These are phyloP conservation scores for Boletus subcaerulescens DNA, from an alignment of 768 basidiomycete species.

Conservation along the genomic window DNA sequence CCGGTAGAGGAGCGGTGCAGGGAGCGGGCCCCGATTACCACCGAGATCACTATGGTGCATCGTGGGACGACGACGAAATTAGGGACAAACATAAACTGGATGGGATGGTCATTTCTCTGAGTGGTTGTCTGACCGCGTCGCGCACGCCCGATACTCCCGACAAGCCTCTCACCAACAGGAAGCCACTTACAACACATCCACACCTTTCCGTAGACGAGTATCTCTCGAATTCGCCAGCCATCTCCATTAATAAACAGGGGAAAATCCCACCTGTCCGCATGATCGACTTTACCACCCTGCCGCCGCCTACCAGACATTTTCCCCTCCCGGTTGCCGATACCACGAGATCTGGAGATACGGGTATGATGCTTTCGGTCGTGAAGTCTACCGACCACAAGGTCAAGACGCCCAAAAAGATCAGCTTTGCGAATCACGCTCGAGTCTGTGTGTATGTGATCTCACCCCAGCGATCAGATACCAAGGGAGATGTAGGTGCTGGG, in stretches of 20 bases:
- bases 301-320: slow-evolving; percentile 8
- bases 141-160: slow-evolving; percentile 11
- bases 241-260: not conserved
- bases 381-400: slow-evolving; percentile 6
- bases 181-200: not conserved
- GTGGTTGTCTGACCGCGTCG: not conserved
- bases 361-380: slow-evolving; percentile 4
- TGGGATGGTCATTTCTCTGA: too few relatives aligned
- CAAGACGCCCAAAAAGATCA: slow-evolving; percentile 27
- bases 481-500: not conserved
- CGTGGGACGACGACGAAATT: not conserved
- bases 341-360: not conserved
- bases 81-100: not conserved
- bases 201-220: not conserved
- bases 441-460: slow-evolving; percentile 19
- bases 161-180: not conserved
- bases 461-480: slow-evolving; percentile 1
- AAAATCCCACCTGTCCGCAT: slow-evolving; percentile 9
- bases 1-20: not conserved
- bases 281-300: slow-evolving; percentile 30
- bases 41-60: not conserved
- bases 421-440: slow-evolving; percentile 22
- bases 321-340: slow-evolving; percentile 3
- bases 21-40: not conserved
- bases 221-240: not conserved